Evolutionary conservation across 2,329 filamentous ascomycete genomes (phyloP), one percentile per base, ranked within the genome.

Genomic region (Paecilomyces niveus): DNA sequence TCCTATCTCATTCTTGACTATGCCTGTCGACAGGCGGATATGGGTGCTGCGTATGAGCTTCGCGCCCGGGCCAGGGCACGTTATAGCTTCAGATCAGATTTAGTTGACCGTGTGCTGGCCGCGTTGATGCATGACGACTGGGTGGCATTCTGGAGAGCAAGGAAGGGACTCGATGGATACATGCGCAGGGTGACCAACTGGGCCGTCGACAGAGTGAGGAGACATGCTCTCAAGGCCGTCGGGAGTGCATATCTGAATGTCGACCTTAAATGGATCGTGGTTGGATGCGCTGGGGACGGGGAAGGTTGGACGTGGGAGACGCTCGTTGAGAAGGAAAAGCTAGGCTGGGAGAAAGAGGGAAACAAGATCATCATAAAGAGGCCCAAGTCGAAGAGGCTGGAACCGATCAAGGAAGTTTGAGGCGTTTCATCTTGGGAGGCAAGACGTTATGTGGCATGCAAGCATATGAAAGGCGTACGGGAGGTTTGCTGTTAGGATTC

Each of bases 1-100:
- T 84, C 85, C 32, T 96, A 96, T 68, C 81, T 91, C 26, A 85
- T 97, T 54, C 83, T 99, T 26, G 94, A 99, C 74, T 83, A 92
- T 49, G 92, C 92, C 5, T 97, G 94, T 70, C 86, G 94, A 24
- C 86, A 92, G 63, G 81, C 84, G 11, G 85, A 96, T 63, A 76
- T 96, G 26, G 81, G 83, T 1, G 85, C 88, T 57, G 94, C 93
- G 1, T 90, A 88, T 68, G 79, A 83, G 2, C 76, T 92, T 57
- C 83, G 86, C 57, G 77, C 83, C 55, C 71, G 69, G 22, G 73
- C 75, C 45, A 75, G 71, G 39, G 64, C 61, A 26, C 68, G 76
- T 24, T 89, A 89, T 72, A 73, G 73, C 7, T 82, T 92, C 58
- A 78, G 78, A 53, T 90, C 91, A 68, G 71, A 80, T n/a, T 84